Percentiles rank a stretch among this genome's conserved stretches.
These are phyloP conservation scores for Echria macrotheca DNA, from an alignment of 495 filamentous ascomycete genomes.

Conservation along the genomic window DNA sequence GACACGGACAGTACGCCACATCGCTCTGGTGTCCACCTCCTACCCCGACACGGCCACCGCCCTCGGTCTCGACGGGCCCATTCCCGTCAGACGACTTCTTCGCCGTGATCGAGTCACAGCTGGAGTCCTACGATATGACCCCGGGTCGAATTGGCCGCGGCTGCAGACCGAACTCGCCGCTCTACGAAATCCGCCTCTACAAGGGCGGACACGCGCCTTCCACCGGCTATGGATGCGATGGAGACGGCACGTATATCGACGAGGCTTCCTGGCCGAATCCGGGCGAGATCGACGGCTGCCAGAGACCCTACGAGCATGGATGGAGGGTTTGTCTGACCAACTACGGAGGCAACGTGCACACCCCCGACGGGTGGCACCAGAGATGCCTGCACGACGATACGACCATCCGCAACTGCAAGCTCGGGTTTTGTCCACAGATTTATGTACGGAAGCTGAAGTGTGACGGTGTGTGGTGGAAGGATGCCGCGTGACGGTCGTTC, in stretches of 20 bases:
- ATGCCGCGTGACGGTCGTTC: no score
- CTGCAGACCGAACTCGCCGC: background rate
- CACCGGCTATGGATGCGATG: background rate
- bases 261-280: background rate
- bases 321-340: background rate
- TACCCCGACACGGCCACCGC: background rate
- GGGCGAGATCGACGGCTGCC: background rate
- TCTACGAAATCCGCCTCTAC: background rate
- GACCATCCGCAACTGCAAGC: background rate
- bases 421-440: background rate
- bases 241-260: background rate
- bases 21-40: background rate
- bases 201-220: background rate
- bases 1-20: background rate
- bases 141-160: background rate
- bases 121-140: background rate
- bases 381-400: background rate
- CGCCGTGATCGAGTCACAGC: background rate
- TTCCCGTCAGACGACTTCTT: background rate
- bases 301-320: background rate
- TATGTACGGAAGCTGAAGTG: background rate
- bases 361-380: slow-evolving; percentile 3
- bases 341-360: slow-evolving; percentile 6
- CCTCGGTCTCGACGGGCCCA: background rate
- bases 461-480: background rate